Conservation (phyloP, 2,329 filamentous ascomycete species). For the Alternaria metachromatica region DNA sequence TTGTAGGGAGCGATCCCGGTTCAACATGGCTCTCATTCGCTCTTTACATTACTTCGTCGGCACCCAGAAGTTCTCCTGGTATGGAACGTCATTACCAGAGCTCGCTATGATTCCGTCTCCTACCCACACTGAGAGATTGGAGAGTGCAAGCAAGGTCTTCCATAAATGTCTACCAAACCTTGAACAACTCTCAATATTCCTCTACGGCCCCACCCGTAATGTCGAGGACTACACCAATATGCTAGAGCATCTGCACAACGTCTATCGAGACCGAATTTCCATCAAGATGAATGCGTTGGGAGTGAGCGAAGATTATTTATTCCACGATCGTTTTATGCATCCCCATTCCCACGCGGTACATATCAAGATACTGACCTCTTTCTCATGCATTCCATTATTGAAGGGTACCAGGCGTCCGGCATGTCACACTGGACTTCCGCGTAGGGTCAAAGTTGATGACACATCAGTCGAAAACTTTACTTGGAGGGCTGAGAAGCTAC, state of each 20-base stretch:
- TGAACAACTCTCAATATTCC: neutral
- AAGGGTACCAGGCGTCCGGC: neutral
- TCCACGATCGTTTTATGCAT: neutral
- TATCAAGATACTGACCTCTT: neutral
- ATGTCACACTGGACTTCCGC: no score
- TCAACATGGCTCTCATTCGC: neutral
- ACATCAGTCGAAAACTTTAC: neutral
- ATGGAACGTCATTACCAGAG: neutral
- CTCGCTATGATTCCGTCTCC: neutral
- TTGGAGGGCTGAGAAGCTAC: neutral
- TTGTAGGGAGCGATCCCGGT: neutral
- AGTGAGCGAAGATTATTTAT: neutral
- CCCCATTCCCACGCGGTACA: fast-evolving
- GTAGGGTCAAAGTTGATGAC: neutral
- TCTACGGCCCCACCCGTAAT: neutral
- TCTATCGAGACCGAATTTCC: neutral
- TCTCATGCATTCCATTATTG: neutral
- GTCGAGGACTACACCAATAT: neutral
- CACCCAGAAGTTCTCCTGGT: neutral
- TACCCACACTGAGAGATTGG: neutral
- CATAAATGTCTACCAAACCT: neutral
- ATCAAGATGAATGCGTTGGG: neutral
- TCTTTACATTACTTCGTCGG: neutral
- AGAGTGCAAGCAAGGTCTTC: neutral
- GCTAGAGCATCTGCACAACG: neutral